A percentile compares a stretch with the other conserved stretches of the same genome.
Conservation (phyloP, 768 basidiomycete genomes). For the Russula dissimulans region DNA sequence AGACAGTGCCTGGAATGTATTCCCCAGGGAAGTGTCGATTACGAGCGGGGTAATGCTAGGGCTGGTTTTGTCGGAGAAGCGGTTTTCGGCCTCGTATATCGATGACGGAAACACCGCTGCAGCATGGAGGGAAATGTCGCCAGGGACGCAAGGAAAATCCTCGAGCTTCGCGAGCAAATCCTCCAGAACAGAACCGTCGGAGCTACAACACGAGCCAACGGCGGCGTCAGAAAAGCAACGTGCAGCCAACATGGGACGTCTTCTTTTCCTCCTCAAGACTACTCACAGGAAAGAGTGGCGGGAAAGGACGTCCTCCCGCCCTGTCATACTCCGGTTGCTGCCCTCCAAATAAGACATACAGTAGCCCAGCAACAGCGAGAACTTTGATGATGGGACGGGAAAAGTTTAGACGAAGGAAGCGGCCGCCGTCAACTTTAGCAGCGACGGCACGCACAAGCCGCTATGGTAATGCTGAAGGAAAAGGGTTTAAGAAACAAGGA, state of each 20-base stretch:
- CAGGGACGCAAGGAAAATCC: conserved; percentile 5
- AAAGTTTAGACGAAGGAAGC: too few relatives aligned
- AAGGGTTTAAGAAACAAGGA: not conserved
- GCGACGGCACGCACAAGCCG: too few relatives aligned
- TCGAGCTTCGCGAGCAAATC: not conserved
- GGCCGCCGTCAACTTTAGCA: too few relatives aligned
- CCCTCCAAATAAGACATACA: not conserved
- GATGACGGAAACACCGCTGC: not conserved
- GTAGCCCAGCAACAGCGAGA: not conserved
- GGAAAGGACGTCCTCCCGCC: not conserved
- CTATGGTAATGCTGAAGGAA: not conserved
- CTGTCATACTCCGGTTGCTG: not conserved
- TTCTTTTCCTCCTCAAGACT: too few relatives aligned
- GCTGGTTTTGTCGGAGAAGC: not conserved
- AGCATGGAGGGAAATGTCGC: not conserved
- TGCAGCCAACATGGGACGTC: not conserved
- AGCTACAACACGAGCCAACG: not conserved
- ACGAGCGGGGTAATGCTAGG: not conserved
- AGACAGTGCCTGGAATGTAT: not conserved
- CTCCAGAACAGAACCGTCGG: conserved; percentile 3
- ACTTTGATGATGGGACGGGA: not conserved
- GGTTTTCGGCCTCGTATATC: not conserved
- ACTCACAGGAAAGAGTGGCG: not conserved
- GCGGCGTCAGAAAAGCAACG: not conserved
- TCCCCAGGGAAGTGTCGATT: not conserved